Base-by-base conservation (phyloP, 495 filamentous ascomycete species). In the Aspergillus sclerotioniger region DNA sequence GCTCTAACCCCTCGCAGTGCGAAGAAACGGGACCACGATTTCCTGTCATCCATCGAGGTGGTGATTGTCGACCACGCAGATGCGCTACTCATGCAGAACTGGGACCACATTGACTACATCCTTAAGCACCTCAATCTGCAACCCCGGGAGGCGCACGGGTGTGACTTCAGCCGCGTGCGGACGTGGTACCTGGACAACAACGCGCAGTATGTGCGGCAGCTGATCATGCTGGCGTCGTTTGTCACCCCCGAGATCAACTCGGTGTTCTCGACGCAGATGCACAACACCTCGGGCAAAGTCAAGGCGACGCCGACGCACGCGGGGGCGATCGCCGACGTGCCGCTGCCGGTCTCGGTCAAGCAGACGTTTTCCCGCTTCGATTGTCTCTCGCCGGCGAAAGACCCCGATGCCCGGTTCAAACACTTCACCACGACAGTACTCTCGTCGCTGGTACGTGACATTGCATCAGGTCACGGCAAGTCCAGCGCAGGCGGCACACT, bases 41-140 rank as follows among this genome's bases (percentile, higher is more conserved):
- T 96, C 69, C 81, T 98, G 19, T 91, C 87, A 47, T 96, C 91
- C 0, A 89, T 98, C 63, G 94, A 98, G 71, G 68, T 98, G 9
- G 86, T 91, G 21, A 78, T 98, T 37, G 79, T 95, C 47, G 94
- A 98, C 71, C 91, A 96, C 68, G 90, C 91, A 41, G 95, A 98
- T 69, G 91, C 92, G 1, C 79, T 98, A 15, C 82, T 92, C 16
- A 97, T 96, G 92, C 94, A 98, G 67, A 96, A 96, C 72, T 98
- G 95, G 94, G 92, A 96, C 63, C 92, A 98, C 73, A 82, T 96
- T 53, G 89, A 91, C 62, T 89, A 86, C 68, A 85, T 96, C 62
- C 90, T 97, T 67, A 84, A 91, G 59, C 91, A 97, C 71, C 85
- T 98, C 47, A 98, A 98, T 71, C 78, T 87, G 44, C 91, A 94